Conservation (phyloP, 2,329 filamentous ascomycete genomes). For the Cladosporium phlei region DNA sequence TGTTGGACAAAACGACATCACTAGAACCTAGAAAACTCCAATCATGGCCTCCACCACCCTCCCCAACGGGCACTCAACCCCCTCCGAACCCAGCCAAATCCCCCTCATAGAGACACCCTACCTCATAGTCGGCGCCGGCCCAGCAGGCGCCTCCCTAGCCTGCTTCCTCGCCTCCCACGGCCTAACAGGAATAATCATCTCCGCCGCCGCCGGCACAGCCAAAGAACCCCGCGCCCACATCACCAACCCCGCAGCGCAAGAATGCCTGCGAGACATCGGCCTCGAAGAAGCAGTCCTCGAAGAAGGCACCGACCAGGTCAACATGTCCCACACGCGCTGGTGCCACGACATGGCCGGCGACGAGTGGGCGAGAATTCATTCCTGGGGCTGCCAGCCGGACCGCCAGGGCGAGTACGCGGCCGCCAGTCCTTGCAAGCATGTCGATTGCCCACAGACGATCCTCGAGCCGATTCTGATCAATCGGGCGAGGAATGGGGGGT, state of each 20-base stretch:
- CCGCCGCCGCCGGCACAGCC: conserved; percentile 46
- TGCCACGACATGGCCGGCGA: conserved; percentile 42
- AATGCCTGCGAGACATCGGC: conserved; percentile 44
- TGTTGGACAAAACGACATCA: too few species aligned
- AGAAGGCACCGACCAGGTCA: conserved; percentile 31
- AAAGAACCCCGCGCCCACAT: conserved; percentile 58
- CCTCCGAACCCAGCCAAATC: neutral
- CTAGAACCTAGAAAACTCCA: too few species aligned
- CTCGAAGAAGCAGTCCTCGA: conserved; percentile 35
- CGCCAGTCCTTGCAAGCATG: conserved; percentile 38
- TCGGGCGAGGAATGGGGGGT: conserved; percentile 35
- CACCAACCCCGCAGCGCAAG: conserved; percentile 55
- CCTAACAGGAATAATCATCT: conserved; percentile 52
- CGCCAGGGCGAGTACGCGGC: conserved; percentile 38
- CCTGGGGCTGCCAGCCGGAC: conserved; percentile 41
- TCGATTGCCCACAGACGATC: conserved; percentile 42
- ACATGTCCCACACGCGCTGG: conserved; percentile 41
- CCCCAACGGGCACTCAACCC: conserved; percentile 4
- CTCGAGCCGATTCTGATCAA: conserved; percentile 41
- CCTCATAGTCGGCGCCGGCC: conserved; percentile 32
- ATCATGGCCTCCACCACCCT: neutral
- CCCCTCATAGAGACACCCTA: conserved; percentile 25
- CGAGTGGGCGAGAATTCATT: conserved; percentile 40
- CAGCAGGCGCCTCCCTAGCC: conserved; percentile 32
- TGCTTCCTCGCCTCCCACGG: conserved; percentile 31